These are phyloP conservation scores for Schizosaccharomyces octosporus DNA, from an alignment of 805 yeast genomes.

Conservation along the genomic window DNA sequence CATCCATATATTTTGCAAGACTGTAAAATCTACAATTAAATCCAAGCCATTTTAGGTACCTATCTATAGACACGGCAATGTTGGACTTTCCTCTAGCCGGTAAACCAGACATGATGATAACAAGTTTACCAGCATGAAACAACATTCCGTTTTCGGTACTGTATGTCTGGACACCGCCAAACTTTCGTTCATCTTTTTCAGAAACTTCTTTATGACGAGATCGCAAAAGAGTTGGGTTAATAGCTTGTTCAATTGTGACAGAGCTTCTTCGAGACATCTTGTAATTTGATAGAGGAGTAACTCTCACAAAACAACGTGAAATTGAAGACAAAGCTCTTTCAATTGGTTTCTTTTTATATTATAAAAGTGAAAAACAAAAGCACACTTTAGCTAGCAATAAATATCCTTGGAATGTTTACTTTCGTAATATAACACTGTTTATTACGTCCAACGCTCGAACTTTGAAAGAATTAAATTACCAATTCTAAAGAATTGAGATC, in stretches of 20 bases:
- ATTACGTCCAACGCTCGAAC: too few relatives aligned
- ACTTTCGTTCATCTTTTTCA: neutral
- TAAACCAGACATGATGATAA: slow-evolving; percentile 83
- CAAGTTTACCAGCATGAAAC: slow-evolving; percentile 91
- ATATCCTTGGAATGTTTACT: too few relatives aligned
- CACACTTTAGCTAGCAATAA: too few relatives aligned
- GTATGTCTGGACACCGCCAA: slow-evolving; percentile 45
- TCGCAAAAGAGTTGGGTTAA: neutral
- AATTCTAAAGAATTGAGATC: too few relatives aligned
- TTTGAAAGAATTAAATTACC: too few relatives aligned
- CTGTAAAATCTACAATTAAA: slow-evolving; percentile 47
- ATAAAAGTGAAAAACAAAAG: too few relatives aligned
- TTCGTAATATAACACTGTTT: too few relatives aligned
- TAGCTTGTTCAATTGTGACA: neutral
- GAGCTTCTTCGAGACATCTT: neutral
- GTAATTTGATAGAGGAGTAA: too few relatives aligned
- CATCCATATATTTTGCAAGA: slow-evolving; percentile 37
- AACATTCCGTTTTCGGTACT: slow-evolving; percentile 78
- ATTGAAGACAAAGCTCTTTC: too few relatives aligned
- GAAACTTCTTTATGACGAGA: neutral
- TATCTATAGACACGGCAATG: slow-evolving; percentile 70
- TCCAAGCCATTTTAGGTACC: slow-evolving; percentile 89
- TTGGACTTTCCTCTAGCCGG: slow-evolving; percentile 93
- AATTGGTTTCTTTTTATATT: too few relatives aligned
- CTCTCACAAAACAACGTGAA: too few relatives aligned